Evolutionary conservation across 306 rosid species (phyloP).

Genomic region (Inga oerstediana): DNA sequence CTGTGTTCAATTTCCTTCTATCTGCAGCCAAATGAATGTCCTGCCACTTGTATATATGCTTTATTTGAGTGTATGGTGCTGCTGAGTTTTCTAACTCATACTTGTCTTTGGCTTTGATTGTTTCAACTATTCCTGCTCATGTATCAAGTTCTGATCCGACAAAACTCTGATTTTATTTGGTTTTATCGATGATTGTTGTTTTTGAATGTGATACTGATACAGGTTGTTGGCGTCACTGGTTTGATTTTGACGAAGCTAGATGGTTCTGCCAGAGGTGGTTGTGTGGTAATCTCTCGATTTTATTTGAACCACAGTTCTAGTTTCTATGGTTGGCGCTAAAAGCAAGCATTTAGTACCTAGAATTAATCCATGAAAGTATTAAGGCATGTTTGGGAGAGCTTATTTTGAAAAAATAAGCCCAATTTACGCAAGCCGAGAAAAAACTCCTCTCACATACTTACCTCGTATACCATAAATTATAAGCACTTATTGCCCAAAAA

Average conservation of each 20-base stretch:
- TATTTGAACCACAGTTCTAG: slow-evolving; percentile 12
- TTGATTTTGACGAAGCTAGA: slow-evolving; percentile 89
- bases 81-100: not conserved
- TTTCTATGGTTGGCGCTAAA: not conserved
- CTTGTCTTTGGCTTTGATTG: slow-evolving; percentile 6
- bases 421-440: too few species aligned
- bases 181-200: slow-evolving; percentile 20
- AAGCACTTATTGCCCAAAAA: too few species aligned
- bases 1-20: not conserved
- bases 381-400: too few species aligned
- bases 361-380: not conserved
- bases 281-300: slow-evolving; percentile 71
- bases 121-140: not conserved
- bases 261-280: slow-evolving; percentile 99
- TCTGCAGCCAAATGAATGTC: slow-evolving; percentile 5
- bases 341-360: not conserved
- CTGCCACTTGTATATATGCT: slow-evolving; percentile 1
- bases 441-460: too few species aligned
- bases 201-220: slow-evolving; percentile 32
- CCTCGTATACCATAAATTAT: too few species aligned
- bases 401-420: too few species aligned
- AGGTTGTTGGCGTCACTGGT: slow-evolving; percentile 95
- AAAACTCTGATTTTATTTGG: not conserved
- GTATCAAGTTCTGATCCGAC: not conserved
- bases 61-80: not conserved